Evolutionary conservation across 305 asterid genomes (phyloP).

Genomic region (Plantago coronopus): DNA sequence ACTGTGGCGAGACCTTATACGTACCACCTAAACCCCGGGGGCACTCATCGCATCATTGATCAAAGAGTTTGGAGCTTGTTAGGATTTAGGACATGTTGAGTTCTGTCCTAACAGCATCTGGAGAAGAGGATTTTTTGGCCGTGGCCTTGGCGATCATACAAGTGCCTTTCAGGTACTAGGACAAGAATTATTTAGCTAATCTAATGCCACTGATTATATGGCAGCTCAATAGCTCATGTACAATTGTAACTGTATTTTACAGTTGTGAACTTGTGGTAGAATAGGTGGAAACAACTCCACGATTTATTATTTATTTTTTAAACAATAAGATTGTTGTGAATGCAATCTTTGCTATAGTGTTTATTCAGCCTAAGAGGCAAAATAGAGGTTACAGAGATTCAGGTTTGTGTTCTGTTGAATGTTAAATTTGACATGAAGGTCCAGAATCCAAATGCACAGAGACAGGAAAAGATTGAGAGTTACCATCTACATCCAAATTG

Average conservation of each 20-base stretch:
- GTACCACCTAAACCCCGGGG: slow-evolving; percentile 56
- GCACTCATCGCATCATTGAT: slow-evolving; percentile 46
- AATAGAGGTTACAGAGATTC: background rate
- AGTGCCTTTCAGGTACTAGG: background rate
- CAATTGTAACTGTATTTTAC: slow-evolving; percentile 3
- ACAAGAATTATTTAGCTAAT: background rate
- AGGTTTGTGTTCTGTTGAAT: slow-evolving; percentile 7
- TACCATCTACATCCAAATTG: too few relatives aligned
- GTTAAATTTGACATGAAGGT: background rate
- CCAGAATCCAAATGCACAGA: too few relatives aligned
- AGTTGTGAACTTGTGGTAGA: background rate
- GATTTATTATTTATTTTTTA: background rate
- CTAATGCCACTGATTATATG: background rate
- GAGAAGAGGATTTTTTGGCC: too few relatives aligned
- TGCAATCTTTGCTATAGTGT: background rate
- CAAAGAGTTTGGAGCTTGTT: slow-evolving; percentile 1
- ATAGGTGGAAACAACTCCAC: background rate
- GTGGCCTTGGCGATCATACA: background rate
- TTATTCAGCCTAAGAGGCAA: background rate
- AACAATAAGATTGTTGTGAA: background rate
- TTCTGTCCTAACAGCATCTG: too few relatives aligned
- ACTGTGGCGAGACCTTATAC: slow-evolving; percentile 48
- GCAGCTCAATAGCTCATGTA: background rate
- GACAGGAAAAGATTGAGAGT: too few relatives aligned
- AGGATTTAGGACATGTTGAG: background rate